phyloP scores from a whole-genome alignment of 768 basidiomycete species.

The Gelatoporia subvermispora region DNA sequence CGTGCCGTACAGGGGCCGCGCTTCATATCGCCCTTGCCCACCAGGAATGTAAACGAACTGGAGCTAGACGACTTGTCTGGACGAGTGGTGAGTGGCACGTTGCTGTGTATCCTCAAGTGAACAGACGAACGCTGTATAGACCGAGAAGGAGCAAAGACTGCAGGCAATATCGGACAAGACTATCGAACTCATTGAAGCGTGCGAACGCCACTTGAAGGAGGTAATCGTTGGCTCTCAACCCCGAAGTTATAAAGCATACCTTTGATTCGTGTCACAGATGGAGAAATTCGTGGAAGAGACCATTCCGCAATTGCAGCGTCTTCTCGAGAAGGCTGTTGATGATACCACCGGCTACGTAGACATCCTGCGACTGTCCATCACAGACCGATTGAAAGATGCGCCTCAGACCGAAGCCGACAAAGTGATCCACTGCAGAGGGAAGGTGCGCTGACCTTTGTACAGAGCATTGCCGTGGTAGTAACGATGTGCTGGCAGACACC shows the following conservation, averaged over 20 bases:
- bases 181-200: constrained; percentile 3
- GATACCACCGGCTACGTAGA: constrained; percentile 10
- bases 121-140: constrained; percentile 3
- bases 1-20: too few relatives aligned
- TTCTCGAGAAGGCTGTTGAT: constrained; percentile 1
- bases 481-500: background rate
- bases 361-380: constrained; percentile 8
- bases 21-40: too few relatives aligned
- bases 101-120: too few relatives aligned
- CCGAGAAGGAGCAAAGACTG: constrained; percentile 6
- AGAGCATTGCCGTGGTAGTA: too few relatives aligned
- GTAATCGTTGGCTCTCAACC: background rate
- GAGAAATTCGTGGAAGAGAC: constrained; percentile 2
- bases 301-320: constrained; percentile 1
- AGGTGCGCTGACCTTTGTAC: background rate
- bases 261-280: background rate
- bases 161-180: constrained; percentile 6
- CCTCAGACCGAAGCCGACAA: background rate
- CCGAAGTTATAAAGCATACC: background rate
- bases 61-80: too few relatives aligned
- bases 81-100: too few relatives aligned
- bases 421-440: background rate
- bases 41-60: too few relatives aligned
- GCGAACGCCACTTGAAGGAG: constrained; percentile 4
- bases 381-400: too few relatives aligned